phyloP scores from a whole-genome alignment of 768 basidiomycete genomes.

The Lyophyllum decastes region DNA sequence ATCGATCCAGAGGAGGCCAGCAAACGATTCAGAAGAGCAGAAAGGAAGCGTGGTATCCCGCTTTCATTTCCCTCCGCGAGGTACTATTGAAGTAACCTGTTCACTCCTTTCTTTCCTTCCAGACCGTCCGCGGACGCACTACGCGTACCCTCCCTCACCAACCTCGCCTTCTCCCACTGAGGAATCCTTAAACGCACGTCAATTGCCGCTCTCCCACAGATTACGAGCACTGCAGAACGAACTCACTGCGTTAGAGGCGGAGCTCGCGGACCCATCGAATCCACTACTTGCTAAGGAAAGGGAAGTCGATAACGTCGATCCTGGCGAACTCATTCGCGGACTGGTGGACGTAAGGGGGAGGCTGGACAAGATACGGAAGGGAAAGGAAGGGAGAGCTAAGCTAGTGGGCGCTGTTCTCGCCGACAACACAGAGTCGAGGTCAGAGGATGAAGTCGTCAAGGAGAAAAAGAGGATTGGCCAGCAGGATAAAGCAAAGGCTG shows the following conservation, averaged over 20 bases:
- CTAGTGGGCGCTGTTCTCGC: conserved; percentile 61
- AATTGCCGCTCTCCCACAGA: conserved; percentile 56
- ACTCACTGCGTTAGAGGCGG: conserved; percentile 74
- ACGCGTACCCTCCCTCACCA: conserved; percentile 70
- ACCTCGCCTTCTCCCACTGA: conserved; percentile 47
- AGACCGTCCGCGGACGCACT: conserved; percentile 60
- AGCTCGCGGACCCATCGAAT: conserved; percentile 81
- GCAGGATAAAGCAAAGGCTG: conserved; percentile 3
- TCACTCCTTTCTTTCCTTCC: background rate
- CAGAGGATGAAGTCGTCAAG: conserved; percentile 16
- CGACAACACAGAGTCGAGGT: conserved; percentile 22
- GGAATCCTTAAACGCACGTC: conserved; percentile 31
- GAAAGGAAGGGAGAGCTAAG: conserved; percentile 64
- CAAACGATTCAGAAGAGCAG: conserved; percentile 71
- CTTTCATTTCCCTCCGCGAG: background rate
- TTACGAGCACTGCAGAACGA: conserved; percentile 75
- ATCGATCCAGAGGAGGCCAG: conserved; percentile 69
- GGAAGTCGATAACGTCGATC: conserved; percentile 63
- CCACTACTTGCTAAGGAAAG: conserved; percentile 61
- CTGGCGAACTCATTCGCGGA: conserved; percentile 75
- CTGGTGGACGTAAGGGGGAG: conserved; percentile 74
- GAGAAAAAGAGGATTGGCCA: conserved; percentile 7
- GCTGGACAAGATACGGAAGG: conserved; percentile 65
- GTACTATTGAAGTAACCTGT: background rate
- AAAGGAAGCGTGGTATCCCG: conserved; percentile 52